A percentile compares a stretch with the other conserved stretches of the same genome.
Conservation (phyloP, 2,329 filamentous ascomycete species). For the Cladophialophora chaetospira region DNA sequence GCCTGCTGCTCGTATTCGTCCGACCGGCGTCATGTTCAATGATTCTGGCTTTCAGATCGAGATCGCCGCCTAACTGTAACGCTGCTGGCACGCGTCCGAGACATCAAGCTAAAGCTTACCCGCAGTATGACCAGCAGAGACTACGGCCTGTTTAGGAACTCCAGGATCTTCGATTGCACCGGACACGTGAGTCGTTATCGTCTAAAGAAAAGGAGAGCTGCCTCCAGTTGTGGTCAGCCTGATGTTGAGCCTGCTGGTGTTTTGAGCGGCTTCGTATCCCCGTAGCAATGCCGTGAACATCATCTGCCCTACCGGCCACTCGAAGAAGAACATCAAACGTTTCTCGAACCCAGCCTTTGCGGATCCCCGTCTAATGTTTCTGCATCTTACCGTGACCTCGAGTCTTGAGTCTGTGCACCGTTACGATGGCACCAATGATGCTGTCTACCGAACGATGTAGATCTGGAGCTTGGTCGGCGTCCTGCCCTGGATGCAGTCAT, state of each 20-base stretch:
- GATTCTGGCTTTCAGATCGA: too few species aligned
- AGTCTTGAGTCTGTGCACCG: constrained; percentile 10
- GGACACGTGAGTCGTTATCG: background rate
- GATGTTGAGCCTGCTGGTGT: background rate
- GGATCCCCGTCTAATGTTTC: constrained; percentile 1
- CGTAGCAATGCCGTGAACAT: constrained; percentile 1
- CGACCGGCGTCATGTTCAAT: background rate
- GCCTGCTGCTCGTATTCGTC: too few species aligned
- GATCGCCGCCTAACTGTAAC: constrained; percentile 9
- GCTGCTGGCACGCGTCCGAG: constrained; percentile 27
- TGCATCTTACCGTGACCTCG: background rate
- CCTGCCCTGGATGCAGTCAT: background rate
- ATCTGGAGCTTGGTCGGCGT: background rate
- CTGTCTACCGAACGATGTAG: background rate
- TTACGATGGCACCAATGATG: constrained; percentile 26
- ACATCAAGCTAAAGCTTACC: constrained; percentile 23
- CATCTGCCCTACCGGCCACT: background rate
- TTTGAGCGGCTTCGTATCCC: background rate
- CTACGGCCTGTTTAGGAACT: background rate
- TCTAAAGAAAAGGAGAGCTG: background rate
- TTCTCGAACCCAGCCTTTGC: constrained; percentile 18
- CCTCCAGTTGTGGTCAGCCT: background rate
- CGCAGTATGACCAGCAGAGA: constrained; percentile 10
- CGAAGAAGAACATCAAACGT: constrained; percentile 1
- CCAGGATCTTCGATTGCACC: background rate